Base-by-base conservation (phyloP, 768 basidiomycete species). In the Hydnomerulius pinastri region DNA sequence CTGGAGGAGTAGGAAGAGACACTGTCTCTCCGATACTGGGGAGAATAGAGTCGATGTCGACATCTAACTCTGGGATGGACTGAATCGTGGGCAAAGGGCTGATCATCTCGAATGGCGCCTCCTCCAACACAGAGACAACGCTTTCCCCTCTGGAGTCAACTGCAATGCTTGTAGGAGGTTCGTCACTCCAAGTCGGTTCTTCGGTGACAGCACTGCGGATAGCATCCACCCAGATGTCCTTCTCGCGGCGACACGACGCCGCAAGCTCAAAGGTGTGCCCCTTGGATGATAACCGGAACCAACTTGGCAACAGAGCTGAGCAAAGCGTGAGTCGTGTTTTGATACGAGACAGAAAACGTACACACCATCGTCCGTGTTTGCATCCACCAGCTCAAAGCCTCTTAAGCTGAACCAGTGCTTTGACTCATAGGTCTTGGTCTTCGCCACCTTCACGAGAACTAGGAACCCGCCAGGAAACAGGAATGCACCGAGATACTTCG, bases 401-500 rank as follows among this genome's bases (percentile, higher is more conserved):
- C 78, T 76, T 18, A 97, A 71, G 33, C 83, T 80, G 61, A 98
- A 87, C 89, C 93, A 98, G 64, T 96, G 88, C 53, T 78, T 81
- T 15, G 92, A 85, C 60, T 95, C 92, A 62, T 97, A 99, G 28
- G 74, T 75, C 65, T 78, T 90, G 50, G 81, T 77, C 71, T 91
- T 93, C 57, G 79, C 74, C 33, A 94, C 86, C 71, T 96, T 98
- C 56, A 84, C 91, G 38, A 99, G 72, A 18, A 97, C 77, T 32
- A 98, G 69, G 65, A 92, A 98, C 10, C 90, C 92, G 10, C 88
- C 85, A 29, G 78, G 71, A 60, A 94, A 99, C 37, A 99, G 72
- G 68, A 99, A 96, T 15, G 87, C 89, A 25, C 90, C 94, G 21
- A 92, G 77, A 66, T 97, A 98, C 69, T 90, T 92, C 53, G 88